A percentile compares a stretch with the other conserved stretches of the same genome.
phyloP scores from a whole-genome alignment of 108 stramenopile genomes.

The Parietichytrium sp. region DNA sequence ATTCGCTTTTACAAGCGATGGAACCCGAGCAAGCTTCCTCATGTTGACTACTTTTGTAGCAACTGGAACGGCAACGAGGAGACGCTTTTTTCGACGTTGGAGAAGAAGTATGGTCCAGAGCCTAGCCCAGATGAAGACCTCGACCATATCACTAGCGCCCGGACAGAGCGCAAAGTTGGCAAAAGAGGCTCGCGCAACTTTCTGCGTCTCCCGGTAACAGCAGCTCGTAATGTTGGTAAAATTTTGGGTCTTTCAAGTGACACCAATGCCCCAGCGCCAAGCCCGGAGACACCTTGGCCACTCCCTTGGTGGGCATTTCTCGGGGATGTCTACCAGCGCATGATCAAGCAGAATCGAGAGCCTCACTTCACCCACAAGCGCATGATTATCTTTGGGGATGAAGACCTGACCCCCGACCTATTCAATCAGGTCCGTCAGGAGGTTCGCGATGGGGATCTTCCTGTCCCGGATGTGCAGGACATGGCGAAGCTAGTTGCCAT shows the following conservation, averaged over 20 bases:
- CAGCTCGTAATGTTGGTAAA: neutral
- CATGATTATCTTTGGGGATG: neutral
- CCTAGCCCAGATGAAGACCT: conserved; percentile 27
- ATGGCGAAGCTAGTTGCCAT: neutral
- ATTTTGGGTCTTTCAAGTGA: neutral
- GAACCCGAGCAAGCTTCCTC: neutral
- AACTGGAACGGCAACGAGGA: conserved; percentile 20
- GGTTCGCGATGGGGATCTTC: neutral
- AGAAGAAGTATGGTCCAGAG: conserved; percentile 36
- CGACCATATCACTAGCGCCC: neutral
- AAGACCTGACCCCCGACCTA: neutral
- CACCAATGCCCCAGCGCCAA: neutral
- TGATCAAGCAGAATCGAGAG: neutral
- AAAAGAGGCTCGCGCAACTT: neutral
- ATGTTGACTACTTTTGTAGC: conserved; percentile 18
- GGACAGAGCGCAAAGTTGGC: neutral
- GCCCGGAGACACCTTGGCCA: neutral
- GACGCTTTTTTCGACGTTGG: neutral
- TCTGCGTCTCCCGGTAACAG: conserved; percentile 36
- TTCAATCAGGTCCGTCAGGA: neutral
- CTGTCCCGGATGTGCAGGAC: neutral
- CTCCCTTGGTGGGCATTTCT: conserved; percentile 17
- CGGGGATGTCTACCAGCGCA: neutral
- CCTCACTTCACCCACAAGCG: conserved; percentile 29
- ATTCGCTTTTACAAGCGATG: neutral